A percentile compares a stretch with the other conserved stretches of the same genome.
These are phyloP conservation scores for Naganishia sp. DNA, from an alignment of 1,284 basidiomycete genomes.

Conservation along the genomic window DNA sequence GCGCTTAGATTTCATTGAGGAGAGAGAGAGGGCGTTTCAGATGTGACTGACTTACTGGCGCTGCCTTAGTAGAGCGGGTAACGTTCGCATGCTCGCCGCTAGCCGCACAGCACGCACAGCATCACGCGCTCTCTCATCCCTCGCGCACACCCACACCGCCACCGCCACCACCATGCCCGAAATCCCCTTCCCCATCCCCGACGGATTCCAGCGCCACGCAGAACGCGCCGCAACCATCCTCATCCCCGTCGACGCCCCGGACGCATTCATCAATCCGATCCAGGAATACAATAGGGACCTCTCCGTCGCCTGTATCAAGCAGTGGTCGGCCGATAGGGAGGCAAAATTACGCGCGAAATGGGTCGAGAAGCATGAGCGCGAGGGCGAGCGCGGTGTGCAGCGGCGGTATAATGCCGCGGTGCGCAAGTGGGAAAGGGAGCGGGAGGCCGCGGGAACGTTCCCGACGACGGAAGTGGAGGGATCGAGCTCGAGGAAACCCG, in stretches of 20 bases:
- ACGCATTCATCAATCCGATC: slow-evolving; percentile 91
- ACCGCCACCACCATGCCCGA: slow-evolving; percentile 8
- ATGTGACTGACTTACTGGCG: no score
- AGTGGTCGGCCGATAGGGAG: slow-evolving; percentile 59
- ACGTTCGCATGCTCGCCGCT: slow-evolving; percentile 6
- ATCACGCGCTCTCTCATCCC: neutral
- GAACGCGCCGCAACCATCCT: slow-evolving; percentile 84
- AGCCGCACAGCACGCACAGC: no score
- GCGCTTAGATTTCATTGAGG: slow-evolving; percentile 11
- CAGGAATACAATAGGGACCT: slow-evolving; percentile 98
- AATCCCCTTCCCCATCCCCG: slow-evolving; percentile 37
- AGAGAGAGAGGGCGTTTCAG: no score
- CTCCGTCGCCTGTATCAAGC: slow-evolving; percentile 84
- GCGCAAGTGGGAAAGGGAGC: slow-evolving; percentile 22
- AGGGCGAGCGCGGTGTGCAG: slow-evolving; percentile 28
- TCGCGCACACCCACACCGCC: neutral
- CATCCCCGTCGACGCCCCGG: slow-evolving; percentile 66
- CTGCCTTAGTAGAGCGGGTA: no score
- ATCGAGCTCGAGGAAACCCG: neutral
- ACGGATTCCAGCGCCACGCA: slow-evolving; percentile 69
- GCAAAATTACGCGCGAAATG: slow-evolving; percentile 39
- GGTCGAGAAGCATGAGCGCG: slow-evolving; percentile 37
- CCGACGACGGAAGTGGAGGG: no score
- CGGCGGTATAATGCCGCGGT: slow-evolving; percentile 26
- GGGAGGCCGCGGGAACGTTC: slow-evolving; percentile 31